Base-by-base conservation (phyloP, 768 basidiomycete genomes). In the Lyophyllum semitale region DNA sequence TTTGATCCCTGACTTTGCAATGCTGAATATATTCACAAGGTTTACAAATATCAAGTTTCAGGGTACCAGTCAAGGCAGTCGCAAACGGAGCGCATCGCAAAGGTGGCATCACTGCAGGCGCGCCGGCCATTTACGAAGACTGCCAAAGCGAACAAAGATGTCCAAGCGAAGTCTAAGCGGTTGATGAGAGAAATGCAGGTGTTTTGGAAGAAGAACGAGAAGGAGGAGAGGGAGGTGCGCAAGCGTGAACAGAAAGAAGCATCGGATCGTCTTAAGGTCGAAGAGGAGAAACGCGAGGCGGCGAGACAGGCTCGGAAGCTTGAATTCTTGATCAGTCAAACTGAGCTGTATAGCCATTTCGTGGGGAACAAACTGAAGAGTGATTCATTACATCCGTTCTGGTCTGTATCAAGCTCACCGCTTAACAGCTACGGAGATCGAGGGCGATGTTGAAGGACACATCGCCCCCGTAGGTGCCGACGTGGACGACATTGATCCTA, bases 161-260 rank as follows among this genome's bases (percentile, higher is more conserved):
- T 84, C 2, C 92, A 94, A 67, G 84, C 84, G 18, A 93, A 93
- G 67, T 88, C 87, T 22, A 94, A 91, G 68, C 84, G 91, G 37
- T 76, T 95, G 35, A 93, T 93, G 90, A 86, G 94, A 26, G 95
- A 98, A 77, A 94, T 98, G 90, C 85, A 95, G 57, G 85, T 94
- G 18, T 95, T 95, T 73, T 97, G 94, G 94, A 95, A 92, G 75
- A 94, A 94, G 73, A 98, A 97, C 61, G 96, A 98, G 72, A 94
- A 94, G 65, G 94, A 96, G 69, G 96, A 98, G 72, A 78, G 93
- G 43, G 95, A 97, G 58, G 84, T 90, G 12, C 85, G 95, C 59
- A 93, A 91, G 71, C 91, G 91, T 47, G 94, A 95, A 63, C 94
- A 98, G 69, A 95, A 95, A 70, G 95, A 97, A 68, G 93, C 94